Conservation (phyloP, 345 rosid genomes). For the Isatis tinctoria region DNA sequence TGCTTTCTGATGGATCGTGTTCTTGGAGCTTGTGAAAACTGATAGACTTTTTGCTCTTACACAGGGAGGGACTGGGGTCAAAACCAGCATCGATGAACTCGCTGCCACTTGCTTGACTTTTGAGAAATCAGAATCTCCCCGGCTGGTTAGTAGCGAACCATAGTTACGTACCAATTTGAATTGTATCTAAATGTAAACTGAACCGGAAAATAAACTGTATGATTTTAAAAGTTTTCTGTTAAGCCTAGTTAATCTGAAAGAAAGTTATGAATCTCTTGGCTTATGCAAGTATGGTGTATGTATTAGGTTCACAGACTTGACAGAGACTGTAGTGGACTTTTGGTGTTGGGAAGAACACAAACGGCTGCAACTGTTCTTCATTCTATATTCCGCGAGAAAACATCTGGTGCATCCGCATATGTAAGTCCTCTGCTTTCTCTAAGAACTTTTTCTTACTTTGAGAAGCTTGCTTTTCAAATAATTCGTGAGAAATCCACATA, state of each 20-base stretch:
- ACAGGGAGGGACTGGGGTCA: constrained; percentile 87
- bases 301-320: constrained; percentile 92
- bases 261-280: background rate
- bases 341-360: constrained; percentile 95
- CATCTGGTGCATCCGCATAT: constrained; percentile 57
- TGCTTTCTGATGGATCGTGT: background rate
- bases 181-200: background rate
- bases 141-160: constrained; percentile 58
- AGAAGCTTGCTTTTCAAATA: background rate
- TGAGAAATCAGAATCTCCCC: constrained; percentile 65
- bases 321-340: constrained; percentile 86
- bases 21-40: background rate
- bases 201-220: background rate
- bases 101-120: constrained; percentile 63
- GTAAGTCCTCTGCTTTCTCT: constrained; percentile 34
- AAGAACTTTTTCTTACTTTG: background rate
- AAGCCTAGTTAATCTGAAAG: background rate
- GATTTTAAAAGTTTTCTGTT: background rate
- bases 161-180: background rate
- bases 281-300: constrained; percentile 10
- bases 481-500: background rate
- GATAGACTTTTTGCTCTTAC: background rate
- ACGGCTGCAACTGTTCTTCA: constrained; percentile 70
- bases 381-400: constrained; percentile 86
- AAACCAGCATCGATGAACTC: constrained; percentile 76